phyloP scores from a whole-genome alignment of 768 basidiomycete genomes.

The Tulasnella sp. region DNA sequence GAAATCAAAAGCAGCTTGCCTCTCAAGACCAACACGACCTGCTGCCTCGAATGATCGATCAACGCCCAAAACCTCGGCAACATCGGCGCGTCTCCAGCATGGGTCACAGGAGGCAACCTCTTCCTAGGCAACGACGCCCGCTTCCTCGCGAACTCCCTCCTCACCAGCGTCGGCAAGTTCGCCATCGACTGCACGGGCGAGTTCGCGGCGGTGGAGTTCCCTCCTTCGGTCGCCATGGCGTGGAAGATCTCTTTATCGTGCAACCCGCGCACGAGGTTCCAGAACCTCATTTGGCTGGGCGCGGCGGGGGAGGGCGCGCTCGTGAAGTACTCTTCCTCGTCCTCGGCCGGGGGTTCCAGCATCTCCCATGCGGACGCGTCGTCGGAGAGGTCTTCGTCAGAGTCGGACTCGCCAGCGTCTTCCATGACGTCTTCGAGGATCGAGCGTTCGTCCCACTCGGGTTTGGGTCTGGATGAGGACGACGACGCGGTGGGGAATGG shows the following conservation, averaged over 20 bases:
- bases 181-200: not conserved
- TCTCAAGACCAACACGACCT: constrained; percentile 66
- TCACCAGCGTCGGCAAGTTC: not conserved
- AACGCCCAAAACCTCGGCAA: constrained; percentile 80
- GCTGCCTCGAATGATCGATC: constrained; percentile 61
- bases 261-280: constrained; percentile 67
- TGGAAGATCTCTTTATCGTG: constrained; percentile 80
- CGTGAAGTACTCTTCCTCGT: constrained; percentile 9
- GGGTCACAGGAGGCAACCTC: not conserved
- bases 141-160: not conserved
- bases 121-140: not conserved
- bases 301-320: constrained; percentile 22
- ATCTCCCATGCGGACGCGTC: constrained; percentile 7
- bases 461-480: not conserved
- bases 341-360: constrained; percentile 15
- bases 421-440: constrained; percentile 30
- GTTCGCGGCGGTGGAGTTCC: not conserved
- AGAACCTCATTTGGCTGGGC: constrained; percentile 39
- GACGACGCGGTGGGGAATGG: not conserved
- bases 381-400: constrained; percentile 61
- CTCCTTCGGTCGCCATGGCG: constrained; percentile 35
- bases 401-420: constrained; percentile 49
- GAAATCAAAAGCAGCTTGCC: constrained; percentile 30
- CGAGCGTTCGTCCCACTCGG: constrained; percentile 2
- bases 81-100: constrained; percentile 23